Evolutionary conservation across 164 flowering plant genomes (phyloP), one percentile per base, ranked within the genome.

Genomic region (Tetracentron sinense): DNA sequence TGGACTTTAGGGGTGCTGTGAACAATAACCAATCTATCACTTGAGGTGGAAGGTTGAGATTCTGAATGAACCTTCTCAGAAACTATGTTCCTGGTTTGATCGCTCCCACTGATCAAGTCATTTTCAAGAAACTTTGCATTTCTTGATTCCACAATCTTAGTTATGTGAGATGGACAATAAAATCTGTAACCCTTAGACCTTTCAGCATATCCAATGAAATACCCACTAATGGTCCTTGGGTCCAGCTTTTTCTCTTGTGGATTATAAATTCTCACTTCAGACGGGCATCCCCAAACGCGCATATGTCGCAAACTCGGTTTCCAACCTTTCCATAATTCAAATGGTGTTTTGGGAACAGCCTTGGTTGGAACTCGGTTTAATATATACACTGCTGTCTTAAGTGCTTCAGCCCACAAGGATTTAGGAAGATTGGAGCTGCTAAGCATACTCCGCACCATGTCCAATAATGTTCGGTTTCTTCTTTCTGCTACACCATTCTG

Each of bases 401-500:
- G 47, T 35, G 59, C 50, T 55, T 56, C 38, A 53, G 38, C 29
- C 46, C 63, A 33, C 22, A 27, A 55, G 31, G 56, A 62, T 42
- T 46, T 30, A 61, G 26, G 66, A 62, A 68, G 65, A 42, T 42
- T 53, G 15, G 65, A 50, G 27, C 20, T 48, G 56, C 56, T 50
- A 28, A 44, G 63, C 56, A 62, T 62, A 62, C 56, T 62, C 42
- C 44, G 54, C 44, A 62, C 65, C 44, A 49, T 62, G 56, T 50
- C 65, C 56, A 62, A 25, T 29, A 62, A 50, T 28, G 65, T 62
- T 53, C 46, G 20, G 58, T 59, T 67, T 67, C 70, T 67, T 60
- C 57, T 67, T 60, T 67, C 64, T 54, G 58, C 56, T 33, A 72
- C 68, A 67, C 71, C 75, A 72, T 72, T 67, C 22, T 56, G 63